Evolutionary conservation across 1,139 yeast genomes (phyloP), one percentile per base, ranked within the genome.

Genomic region (Suhomyces kunorum): DNA sequence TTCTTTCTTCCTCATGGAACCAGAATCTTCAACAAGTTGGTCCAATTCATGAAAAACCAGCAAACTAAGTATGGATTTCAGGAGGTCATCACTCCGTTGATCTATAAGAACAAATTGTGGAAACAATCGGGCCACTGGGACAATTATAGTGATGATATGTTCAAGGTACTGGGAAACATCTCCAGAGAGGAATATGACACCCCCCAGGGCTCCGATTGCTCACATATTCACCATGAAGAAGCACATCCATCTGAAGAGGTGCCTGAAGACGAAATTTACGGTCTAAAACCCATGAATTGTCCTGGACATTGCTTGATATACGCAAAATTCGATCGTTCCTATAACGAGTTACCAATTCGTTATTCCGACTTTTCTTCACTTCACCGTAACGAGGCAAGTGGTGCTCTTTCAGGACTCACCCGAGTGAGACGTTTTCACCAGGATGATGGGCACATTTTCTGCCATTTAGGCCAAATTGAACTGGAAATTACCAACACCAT

Each of bases 401-500:
- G 99, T 22, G 96, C 98, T 1, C 73, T 94, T 34, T 80, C 95
- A 2, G 99, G 99, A 1, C 69, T 94, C 43, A 92, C 98, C 1
- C 78, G 99, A 53, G 97, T 94, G 7, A 78, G 99, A 48, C 80
- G 97, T 51, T 94, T 94, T 72, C 98, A 94, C 61, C 99, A 94
- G 66, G 99, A 94, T 60, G 98, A 94, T 61, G 98, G 97, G 8
- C 98, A 94, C 58, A 92, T 94, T 32, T 94, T 94, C 67, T 94
- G 99, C 63, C 81, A 85, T 15, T 74, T 80, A 40, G 82, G 76
- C 18, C 98, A 94, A 63, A 85, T 94, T 40, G 81, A 83, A 55
- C 64, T 70, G 33, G 98, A 94, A 61, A 88, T 92, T 43, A 61
- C 74, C 20, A 80, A 82, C 46, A 86, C 94, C 32, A 73, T 92